phyloP scores from a whole-genome alignment of 768 basidiomycete genomes.

The Guyanaporus albipodus region DNA sequence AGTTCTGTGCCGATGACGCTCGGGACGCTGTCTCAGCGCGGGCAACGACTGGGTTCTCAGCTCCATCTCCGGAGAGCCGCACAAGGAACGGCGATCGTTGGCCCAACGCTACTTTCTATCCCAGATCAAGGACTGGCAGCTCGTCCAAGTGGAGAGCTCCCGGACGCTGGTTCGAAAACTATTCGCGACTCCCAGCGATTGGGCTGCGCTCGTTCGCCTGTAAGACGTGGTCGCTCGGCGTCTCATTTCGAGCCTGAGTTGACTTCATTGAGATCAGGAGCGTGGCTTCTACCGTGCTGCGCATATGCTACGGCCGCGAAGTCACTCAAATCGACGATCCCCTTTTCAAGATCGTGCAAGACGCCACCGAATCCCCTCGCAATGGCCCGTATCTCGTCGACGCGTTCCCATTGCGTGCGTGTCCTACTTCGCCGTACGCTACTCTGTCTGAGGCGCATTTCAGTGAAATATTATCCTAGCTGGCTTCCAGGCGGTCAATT shows the following conservation, averaged over 20 bases:
- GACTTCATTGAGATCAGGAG: not conserved
- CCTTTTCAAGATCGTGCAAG: slow-evolving; percentile 6
- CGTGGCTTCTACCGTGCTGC: not conserved
- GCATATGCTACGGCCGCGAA: slow-evolving; percentile 6
- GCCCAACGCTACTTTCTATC: slow-evolving; percentile 11
- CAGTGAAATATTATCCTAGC: slow-evolving; percentile 15
- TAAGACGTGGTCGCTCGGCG: not conserved
- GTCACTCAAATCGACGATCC: not conserved
- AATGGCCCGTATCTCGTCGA: slow-evolving; percentile 11
- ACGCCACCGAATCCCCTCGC: not conserved
- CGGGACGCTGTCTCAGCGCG: not conserved
- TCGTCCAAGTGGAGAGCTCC: slow-evolving; percentile 6
- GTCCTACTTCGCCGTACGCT: not conserved
- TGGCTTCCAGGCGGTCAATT: slow-evolving; percentile 14
- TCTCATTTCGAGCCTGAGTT: too few relatives aligned
- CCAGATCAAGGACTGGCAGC: slow-evolving; percentile 14
- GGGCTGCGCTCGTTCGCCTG: slow-evolving; percentile 3
- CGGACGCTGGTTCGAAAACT: slow-evolving; percentile 2
- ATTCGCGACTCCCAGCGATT: not conserved
- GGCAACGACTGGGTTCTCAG: slow-evolving; percentile 1
- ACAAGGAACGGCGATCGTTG: slow-evolving; percentile 7
- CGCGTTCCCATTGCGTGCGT: slow-evolving; percentile 5
- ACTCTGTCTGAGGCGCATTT: not conserved
- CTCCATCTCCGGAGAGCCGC: slow-evolving; percentile 4
- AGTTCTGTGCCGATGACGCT: not conserved